Percentiles rank a stretch among this genome's conserved stretches.
phyloP scores from a whole-genome alignment of 2,329 filamentous ascomycete species.

The Aspergillus tamarii region DNA sequence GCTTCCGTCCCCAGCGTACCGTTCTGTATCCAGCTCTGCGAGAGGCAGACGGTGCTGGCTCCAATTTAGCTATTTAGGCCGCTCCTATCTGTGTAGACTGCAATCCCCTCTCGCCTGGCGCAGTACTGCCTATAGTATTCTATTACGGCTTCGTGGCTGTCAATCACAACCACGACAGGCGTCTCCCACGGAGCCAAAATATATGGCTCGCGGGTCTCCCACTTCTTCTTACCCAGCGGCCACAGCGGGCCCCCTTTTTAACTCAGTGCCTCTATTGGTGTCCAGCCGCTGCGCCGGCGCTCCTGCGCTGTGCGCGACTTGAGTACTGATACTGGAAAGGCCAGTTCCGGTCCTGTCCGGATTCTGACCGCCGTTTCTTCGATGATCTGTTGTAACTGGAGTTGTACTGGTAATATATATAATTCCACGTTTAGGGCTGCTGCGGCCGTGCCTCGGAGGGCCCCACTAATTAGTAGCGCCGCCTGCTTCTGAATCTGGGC shows the following conservation, averaged over 20 bases:
- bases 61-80: no score
- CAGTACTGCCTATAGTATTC: no score
- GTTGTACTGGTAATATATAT: slow-evolving; percentile 10
- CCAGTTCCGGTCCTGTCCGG: slow-evolving; percentile 7
- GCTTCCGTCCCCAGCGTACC: no score
- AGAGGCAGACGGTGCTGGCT: no score
- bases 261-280: not conserved
- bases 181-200: not conserved
- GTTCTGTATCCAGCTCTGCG: no score
- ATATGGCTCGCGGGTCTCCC: not conserved
- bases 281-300: not conserved
- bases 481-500: slow-evolving; percentile 15
- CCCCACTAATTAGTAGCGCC: slow-evolving; percentile 16
- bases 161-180: not conserved
- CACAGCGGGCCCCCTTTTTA: no score
- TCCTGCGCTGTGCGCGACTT: rapidly evolving
- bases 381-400: slow-evolving; percentile 13
- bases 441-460: slow-evolving; percentile 14
- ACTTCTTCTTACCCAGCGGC: no score
- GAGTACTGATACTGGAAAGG: not conserved
- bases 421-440: slow-evolving; percentile 13
- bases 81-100: no score
- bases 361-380: slow-evolving; percentile 15
- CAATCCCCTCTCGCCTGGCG: no score
- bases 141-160: no score